Conservation (phyloP, 805 yeast genomes). For the Cyberlindnera japonica region DNA sequence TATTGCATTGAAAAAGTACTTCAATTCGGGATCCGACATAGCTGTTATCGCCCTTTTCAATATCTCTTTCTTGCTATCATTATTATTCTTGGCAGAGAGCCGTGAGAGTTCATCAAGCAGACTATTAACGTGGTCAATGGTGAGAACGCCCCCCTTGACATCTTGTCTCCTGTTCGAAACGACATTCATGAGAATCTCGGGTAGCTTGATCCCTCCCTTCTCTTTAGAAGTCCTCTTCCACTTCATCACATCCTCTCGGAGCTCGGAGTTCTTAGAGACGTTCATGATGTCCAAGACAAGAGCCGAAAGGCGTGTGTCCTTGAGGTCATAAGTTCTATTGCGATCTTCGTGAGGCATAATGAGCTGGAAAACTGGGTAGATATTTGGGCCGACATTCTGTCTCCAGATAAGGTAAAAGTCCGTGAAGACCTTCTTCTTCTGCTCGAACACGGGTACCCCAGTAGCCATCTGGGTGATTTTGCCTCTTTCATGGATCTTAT, state of each 20-base stretch:
- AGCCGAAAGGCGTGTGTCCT: slow-evolving; percentile 57
- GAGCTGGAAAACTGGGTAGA: slow-evolving; percentile 64
- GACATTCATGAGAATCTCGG: slow-evolving; percentile 45
- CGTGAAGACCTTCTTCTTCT: slow-evolving; percentile 25
- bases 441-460: neutral
- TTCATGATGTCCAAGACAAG: slow-evolving; percentile 48
- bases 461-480: neutral
- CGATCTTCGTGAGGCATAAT: slow-evolving; percentile 61
- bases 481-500: neutral
- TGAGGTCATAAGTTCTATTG: slow-evolving; percentile 53
- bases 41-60: slow-evolving; percentile 47
- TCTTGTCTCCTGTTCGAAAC: slow-evolving; percentile 45
- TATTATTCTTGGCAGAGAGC: slow-evolving; percentile 28
- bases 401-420: slow-evolving; percentile 51
- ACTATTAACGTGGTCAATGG: slow-evolving; percentile 48
- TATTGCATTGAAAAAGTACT: slow-evolving; percentile 66
- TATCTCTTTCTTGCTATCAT: slow-evolving; percentile 35
- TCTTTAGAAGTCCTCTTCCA: slow-evolving; percentile 40
- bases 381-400: slow-evolving; percentile 51
- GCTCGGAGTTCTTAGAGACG: slow-evolving; percentile 57
- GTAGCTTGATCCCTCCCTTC: slow-evolving; percentile 42
- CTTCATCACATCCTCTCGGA: slow-evolving; percentile 45
- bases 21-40: slow-evolving; percentile 59
- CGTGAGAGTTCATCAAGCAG: slow-evolving; percentile 43
- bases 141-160: slow-evolving; percentile 32